phyloP scores from a whole-genome alignment of 768 basidiomycete species.

The Mycena epipterygia region DNA sequence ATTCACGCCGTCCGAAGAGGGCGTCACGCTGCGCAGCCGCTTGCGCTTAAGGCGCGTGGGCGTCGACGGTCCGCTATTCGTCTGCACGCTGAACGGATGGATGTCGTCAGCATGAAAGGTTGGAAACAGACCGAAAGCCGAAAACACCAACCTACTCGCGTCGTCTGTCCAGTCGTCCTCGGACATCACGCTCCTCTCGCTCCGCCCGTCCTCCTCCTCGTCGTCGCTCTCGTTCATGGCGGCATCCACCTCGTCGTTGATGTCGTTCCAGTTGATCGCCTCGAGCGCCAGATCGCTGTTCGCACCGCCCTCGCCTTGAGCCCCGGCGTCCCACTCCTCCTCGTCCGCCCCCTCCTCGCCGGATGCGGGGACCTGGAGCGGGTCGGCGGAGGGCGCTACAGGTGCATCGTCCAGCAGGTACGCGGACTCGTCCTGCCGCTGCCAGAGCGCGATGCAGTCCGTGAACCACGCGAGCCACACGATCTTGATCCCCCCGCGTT shows the following conservation, averaged over 20 bases:
- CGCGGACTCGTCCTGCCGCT: conserved; percentile 79
- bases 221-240: conserved; percentile 88
- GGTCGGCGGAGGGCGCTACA: conserved; percentile 59
- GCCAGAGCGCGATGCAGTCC: conserved; percentile 92
- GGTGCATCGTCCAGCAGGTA: conserved; percentile 72
- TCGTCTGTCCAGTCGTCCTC: conserved; percentile 73
- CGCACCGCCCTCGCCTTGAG: conserved; percentile 11
- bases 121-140: background rate
- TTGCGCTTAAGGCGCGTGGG: conserved; percentile 71
- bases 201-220: conserved; percentile 54
- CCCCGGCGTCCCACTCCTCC: conserved; percentile 33
- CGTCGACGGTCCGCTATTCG: conserved; percentile 48
- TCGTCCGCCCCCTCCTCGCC: conserved; percentile 48
- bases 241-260: conserved; percentile 90
- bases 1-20: conserved; percentile 66
- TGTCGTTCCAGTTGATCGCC: conserved; percentile 85
- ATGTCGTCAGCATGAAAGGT: background rate
- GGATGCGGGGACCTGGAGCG: conserved; percentile 46
- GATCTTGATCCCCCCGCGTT: conserved; percentile 82
- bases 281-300: conserved; percentile 61
- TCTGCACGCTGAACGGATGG: conserved; percentile 40
- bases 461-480: conserved; percentile 94
- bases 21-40: conserved; percentile 79
- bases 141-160: conserved; percentile 50
- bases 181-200: conserved; percentile 57